A percentile compares a stretch with the other conserved stretches of the same genome.
Evolutionary conservation across 1,284 basidiomycete species (phyloP).

Genomic region (Ustilago loliicola): DNA sequence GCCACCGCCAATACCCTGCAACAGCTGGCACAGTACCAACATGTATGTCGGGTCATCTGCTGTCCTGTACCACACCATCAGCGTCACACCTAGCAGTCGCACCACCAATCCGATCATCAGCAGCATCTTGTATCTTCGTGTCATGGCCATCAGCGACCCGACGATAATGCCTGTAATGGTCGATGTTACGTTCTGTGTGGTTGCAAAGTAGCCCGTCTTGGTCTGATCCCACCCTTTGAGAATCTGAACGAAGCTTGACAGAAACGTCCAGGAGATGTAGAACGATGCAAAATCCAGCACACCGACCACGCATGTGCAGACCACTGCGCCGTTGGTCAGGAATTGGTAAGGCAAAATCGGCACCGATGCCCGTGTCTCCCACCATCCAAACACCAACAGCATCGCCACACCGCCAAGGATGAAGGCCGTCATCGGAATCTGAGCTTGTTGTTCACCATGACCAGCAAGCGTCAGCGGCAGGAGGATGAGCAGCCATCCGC

Average conservation of each 20-base stretch:
- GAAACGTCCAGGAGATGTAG: slow-evolving; percentile 70
- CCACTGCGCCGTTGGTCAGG: slow-evolving; percentile 68
- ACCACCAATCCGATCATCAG: slow-evolving; percentile 79
- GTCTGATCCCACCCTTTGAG: slow-evolving; percentile 68
- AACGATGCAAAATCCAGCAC: slow-evolving; percentile 71
- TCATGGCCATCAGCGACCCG: slow-evolving; percentile 75
- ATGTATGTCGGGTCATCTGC: slow-evolving; percentile 74
- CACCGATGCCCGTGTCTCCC: slow-evolving; percentile 71
- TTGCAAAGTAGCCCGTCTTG: slow-evolving; percentile 66
- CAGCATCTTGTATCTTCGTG: slow-evolving; percentile 77
- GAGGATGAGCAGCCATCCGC: slow-evolving; percentile 76
- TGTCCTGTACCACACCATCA: slow-evolving; percentile 75
- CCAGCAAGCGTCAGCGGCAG: slow-evolving; percentile 77
- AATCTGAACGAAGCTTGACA: slow-evolving; percentile 68
- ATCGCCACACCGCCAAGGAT: slow-evolving; percentile 71
- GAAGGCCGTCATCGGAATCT: slow-evolving; percentile 32
- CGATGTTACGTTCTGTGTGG: slow-evolving; percentile 75
- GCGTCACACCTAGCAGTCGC: slow-evolving; percentile 77
- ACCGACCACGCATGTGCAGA: slow-evolving; percentile 68
- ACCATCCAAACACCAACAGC: slow-evolving; percentile 72
- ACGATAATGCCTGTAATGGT: slow-evolving; percentile 78
- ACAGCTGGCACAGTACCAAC: slow-evolving; percentile 74
- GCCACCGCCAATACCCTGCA: slow-evolving; percentile 84
- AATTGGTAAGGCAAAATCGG: slow-evolving; percentile 73
- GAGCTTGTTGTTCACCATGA: slow-evolving; percentile 45